Base-by-base conservation (phyloP, 352 stramenopile genomes). In the Pythium dissotocum region DNA sequence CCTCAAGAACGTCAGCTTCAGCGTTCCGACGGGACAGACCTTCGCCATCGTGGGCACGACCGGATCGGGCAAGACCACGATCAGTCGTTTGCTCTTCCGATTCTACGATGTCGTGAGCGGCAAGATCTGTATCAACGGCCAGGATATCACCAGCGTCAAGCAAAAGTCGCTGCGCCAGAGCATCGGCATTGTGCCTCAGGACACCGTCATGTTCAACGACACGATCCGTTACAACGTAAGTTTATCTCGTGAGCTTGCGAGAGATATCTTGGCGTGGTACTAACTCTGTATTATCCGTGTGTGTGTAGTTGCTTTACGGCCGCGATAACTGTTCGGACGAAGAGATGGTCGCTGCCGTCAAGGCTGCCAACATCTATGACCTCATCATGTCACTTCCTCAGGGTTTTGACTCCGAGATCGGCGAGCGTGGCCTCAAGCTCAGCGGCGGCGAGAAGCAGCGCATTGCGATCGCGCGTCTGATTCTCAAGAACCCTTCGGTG, bases 121-220 rank as follows among this genome's bases (percentile, higher is more conserved):
- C 10, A 63, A 66, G 32, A 83, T 93, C 51, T 63, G 61, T 2
- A 88, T 99, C 49, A 97, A 98, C 77, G 93, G 87, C 18, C 80
- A 96, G 28, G 89, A 99, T 71, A 94, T 98, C 36, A 67, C 87
- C 7, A 75, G 61, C 8, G 77, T 98, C 16, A 93, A 80, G 14
- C 93, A 98, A 62, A 90, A 91, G 60, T 97, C 82, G 62, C 80
- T 99, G 24, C 86, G 97, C 57, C 67, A 78, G 38, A 74, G 73
- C 36, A 97, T 99, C 60, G 97, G 96, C 9, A 96, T 99, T 33
- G 97, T 99, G 7, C 95, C 97, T 0, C 98, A 99, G 52, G 93
- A 98, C 71, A 96, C 94, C 6, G 87, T 93, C 69, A 92, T 99
- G 78, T 99, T 99, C 82, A 99, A 98, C 73, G 97, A 99, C 77